Evolutionary conservation across 2,329 filamentous ascomycete species (phyloP).

Genomic region (Neoscytalidium dimidiatum): DNA sequence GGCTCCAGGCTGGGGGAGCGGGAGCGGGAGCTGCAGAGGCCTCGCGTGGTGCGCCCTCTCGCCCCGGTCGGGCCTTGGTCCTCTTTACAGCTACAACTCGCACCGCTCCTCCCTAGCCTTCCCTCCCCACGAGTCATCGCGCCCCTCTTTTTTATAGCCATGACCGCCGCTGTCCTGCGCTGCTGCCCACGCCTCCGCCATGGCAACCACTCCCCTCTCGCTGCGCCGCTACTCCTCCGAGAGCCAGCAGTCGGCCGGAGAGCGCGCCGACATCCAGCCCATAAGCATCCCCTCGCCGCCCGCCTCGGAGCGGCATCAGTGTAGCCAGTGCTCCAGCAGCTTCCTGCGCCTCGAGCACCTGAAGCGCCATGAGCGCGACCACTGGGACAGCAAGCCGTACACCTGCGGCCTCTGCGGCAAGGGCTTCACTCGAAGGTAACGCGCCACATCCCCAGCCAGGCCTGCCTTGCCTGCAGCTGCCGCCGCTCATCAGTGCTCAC

Average conservation of each 20-base stretch:
- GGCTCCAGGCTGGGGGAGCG: too few species aligned
- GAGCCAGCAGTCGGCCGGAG: constrained; percentile 1
- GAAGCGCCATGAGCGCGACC: constrained; percentile 44
- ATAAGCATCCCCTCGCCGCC: constrained; percentile 9
- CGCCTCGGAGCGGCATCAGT: constrained; percentile 12
- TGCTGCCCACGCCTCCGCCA: background rate
- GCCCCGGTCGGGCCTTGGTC: background rate
- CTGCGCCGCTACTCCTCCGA: constrained; percentile 11
- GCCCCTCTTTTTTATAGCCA: constrained; percentile 5
- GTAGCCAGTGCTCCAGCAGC: constrained; percentile 33
- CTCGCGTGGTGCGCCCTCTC: constrained; percentile 1
- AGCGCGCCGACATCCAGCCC: background rate
- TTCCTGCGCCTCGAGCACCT: constrained; percentile 45
- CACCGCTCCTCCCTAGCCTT: background rate
- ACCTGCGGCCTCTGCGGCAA: constrained; percentile 43
- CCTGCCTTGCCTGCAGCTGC: background rate
- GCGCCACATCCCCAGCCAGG: background rate
- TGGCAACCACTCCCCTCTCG: background rate
- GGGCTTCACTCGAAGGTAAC: constrained; percentile 44
- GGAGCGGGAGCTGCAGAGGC: too few species aligned
- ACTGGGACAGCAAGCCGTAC: constrained; percentile 44
- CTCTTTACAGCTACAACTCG: constrained; percentile 7
- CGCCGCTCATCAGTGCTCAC: too few species aligned
- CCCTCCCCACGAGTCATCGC: background rate
- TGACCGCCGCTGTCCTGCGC: background rate